Evolutionary conservation across 768 basidiomycete species (phyloP), one percentile per base, ranked within the genome.

Genomic region (Xerocomellus dryophilus): DNA sequence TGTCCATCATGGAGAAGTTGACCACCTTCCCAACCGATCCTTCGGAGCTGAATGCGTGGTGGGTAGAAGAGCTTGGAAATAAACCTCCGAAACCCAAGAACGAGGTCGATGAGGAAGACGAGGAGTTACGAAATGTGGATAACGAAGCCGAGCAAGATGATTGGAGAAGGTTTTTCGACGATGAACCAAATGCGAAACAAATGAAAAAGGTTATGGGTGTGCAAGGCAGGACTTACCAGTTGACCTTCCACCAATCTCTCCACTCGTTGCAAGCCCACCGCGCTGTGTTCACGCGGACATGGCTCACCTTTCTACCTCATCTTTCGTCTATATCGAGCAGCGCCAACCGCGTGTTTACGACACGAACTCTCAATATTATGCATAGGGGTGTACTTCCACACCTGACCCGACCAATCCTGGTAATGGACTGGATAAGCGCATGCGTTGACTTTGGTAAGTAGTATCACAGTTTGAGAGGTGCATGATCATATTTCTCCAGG

Each of bases 401-500:
- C 68, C 67, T 95, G 43, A 92, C 89, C 0, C 71, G 88, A 36
- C 84, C 88, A 0, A 76, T 90, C 44, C 70, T 90, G 47, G 79
- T 89, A n/a, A 93, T 93, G 88, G 93, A 96, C 67, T 97, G 93
- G 91, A 79, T 96, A 36, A 82, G 85, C 25, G 82, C 82, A 3
- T 90, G 89, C 60, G 86, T 93, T 12, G 92, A 95, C 66, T 76
- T 81, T 61, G 93, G 92, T 86, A 50, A 57, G 82, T 67, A 27
- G 18, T 27, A 47, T 27, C 27, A 54, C 25, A 7, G 9, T 34
- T 25, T 43, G 42, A 43, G 12, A 54, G 11, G 25, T 25, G 34
- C 47, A 18, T 32, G 21, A 18, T 51, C 32, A 58, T n/a, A 27
- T 47, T 38, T 51, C 2, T 20, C 11, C 57, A 90, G 93, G 94